phyloP scores from a whole-genome alignment of 805 yeast species.

The Suhomyces canberraensis region DNA sequence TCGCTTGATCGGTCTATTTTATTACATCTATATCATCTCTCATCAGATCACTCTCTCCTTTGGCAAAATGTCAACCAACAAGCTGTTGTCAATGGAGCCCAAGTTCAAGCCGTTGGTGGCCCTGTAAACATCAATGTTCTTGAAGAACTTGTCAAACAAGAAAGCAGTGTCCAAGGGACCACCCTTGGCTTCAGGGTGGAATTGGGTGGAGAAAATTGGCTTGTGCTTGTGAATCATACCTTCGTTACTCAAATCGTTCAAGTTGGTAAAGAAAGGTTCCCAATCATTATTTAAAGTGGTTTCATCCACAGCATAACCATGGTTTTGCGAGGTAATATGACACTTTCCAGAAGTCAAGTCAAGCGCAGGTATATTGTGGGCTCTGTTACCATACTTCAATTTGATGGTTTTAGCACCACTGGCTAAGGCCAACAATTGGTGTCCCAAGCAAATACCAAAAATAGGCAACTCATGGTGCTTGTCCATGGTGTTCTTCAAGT shows the following conservation, averaged over 20 bases:
- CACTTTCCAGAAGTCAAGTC: conserved; percentile 88
- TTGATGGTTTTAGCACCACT: conserved; percentile 90
- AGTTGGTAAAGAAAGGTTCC: conserved; percentile 81
- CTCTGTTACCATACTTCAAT: conserved; percentile 97
- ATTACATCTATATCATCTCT: not conserved
- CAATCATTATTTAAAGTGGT: conserved; percentile 75
- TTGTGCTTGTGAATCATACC: conserved; percentile 88
- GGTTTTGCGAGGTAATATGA: conserved; percentile 98
- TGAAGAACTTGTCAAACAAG: conserved; percentile 87
- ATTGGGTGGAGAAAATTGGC: conserved; percentile 95
- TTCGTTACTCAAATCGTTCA: conserved; percentile 95
- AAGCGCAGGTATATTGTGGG: conserved; percentile 96
- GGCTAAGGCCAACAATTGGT: conserved; percentile 93
- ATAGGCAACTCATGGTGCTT: conserved; percentile 70
- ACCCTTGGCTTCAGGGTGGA: conserved; percentile 99
- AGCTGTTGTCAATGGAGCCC: conserved; percentile 44
- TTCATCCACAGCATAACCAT: conserved; percentile 95
- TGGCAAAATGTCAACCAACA: conserved; percentile 61
- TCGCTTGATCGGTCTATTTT: too few relatives aligned
- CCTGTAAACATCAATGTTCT: conserved; percentile 57
- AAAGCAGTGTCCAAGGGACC: conserved; percentile 94
- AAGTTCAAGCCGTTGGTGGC: conserved; percentile 35
- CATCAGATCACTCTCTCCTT: conserved; percentile 56
- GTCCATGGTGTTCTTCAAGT: conserved; percentile 69
- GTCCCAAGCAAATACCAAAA: conserved; percentile 97